A percentile compares a stretch with the other conserved stretches of the same genome.
Conservation (phyloP, 1,139 yeast species). For the Pichia sp. region DNA sequence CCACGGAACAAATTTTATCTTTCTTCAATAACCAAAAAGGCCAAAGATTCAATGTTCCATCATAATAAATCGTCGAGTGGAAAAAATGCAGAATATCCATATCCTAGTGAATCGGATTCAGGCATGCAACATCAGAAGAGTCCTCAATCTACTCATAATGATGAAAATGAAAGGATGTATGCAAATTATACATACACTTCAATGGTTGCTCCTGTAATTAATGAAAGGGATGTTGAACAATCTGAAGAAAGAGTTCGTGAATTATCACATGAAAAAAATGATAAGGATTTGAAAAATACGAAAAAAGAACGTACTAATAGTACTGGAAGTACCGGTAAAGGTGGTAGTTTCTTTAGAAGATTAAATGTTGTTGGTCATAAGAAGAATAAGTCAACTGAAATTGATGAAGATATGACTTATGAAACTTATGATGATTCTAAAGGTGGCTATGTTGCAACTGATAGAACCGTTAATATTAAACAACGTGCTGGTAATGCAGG, state of each 20-base stretch:
- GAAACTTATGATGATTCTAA: background rate
- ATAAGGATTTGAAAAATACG: background rate
- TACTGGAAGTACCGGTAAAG: background rate
- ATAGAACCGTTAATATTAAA: background rate
- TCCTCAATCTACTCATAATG: no score
- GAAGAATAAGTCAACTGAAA: background rate
- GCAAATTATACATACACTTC: slow-evolving; percentile 22
- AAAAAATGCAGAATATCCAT: background rate
- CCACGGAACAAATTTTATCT: slow-evolving; percentile 13
- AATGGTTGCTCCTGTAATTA: slow-evolving; percentile 24
- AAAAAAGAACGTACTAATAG: background rate
- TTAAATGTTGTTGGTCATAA: background rate
- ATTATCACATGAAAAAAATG: background rate
- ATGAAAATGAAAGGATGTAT: slow-evolving; percentile 4
- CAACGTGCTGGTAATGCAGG: background rate
- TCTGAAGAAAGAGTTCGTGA: slow-evolving; percentile 10
- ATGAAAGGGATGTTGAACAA: slow-evolving; percentile 14
- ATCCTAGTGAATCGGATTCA: no score
- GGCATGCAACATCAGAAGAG: no score
- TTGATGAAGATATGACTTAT: background rate
- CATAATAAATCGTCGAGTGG: background rate
- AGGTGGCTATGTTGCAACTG: background rate
- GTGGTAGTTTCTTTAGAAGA: slow-evolving; percentile 1
- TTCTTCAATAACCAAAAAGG: slow-evolving; percentile 4
- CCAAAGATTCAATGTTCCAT: slow-evolving; percentile 6